Conservation (phyloP, 108 stramenopile genomes). For the Cylindrotheca closterium region DNA sequence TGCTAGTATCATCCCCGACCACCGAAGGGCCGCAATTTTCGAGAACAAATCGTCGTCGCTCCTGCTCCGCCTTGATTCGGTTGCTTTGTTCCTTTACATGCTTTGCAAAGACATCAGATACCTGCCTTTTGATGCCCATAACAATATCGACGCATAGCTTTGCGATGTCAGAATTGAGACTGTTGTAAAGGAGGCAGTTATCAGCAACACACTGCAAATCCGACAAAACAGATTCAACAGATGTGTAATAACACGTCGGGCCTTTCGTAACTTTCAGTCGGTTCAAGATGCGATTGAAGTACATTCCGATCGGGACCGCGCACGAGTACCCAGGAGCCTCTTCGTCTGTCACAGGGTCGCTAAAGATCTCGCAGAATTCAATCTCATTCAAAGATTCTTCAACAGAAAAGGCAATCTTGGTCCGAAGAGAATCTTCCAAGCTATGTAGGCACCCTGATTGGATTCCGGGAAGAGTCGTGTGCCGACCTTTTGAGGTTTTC, state of each 20-base stretch:
- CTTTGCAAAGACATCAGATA: conserved; percentile 6
- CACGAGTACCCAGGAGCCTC: conserved; percentile 50
- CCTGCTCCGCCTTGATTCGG: conserved; percentile 1
- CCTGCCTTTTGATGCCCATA: conserved; percentile 2
- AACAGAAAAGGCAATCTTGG: conserved; percentile 9
- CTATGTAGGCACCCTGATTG: conserved; percentile 1
- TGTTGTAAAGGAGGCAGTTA: conserved; percentile 64
- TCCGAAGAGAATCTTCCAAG: conserved; percentile 4
- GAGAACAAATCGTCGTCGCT: conserved; percentile 2
- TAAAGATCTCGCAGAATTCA: neutral
- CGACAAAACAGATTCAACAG: conserved; percentile 34
- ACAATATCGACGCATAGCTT: conserved; percentile 13
- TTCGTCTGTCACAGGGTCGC: conserved; percentile 29
- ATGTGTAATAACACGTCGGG: conserved; percentile 42
- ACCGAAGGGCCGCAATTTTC: neutral
- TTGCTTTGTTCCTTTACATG: conserved; percentile 14
- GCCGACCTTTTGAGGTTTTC: neutral
- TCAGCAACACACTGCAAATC: conserved; percentile 43
- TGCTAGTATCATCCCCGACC: neutral
- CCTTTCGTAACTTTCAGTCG: conserved; percentile 20
- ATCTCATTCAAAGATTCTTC: conserved; percentile 6
- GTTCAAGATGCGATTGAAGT: conserved; percentile 35
- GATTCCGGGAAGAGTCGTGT: neutral
- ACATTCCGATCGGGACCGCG: conserved; percentile 54
- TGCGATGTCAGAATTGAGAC: conserved; percentile 41